Base-by-base conservation (phyloP, 805 yeast genomes). In the Schwanniomyces sp. region DNA sequence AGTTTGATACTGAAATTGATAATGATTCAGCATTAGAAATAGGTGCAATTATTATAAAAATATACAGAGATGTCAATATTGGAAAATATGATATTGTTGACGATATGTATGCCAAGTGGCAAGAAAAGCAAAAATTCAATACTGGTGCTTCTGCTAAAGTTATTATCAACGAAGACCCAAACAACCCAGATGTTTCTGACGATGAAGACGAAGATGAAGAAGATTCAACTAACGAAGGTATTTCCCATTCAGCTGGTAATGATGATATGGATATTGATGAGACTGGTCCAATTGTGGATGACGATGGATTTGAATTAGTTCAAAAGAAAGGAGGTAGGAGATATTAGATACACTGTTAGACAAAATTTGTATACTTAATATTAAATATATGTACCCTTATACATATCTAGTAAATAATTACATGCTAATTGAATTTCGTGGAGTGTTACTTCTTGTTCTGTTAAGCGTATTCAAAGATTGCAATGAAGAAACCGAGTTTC, bases 241-340 rank as follows among this genome's bases (percentile, higher is more conserved):
- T 59, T 9, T 65, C 64, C 6, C 57, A 54, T 3, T 36, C 52
- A 14, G 52, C 32, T 2, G 49, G 52, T 1, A 28, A 41, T 28
- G 64, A 58, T 27, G 56, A 52, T 8, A 68, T 70, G 72, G 70
- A 69, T 12, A 55, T 66, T 2, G 69, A 67, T 40, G 61, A 60
- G 30, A 50, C 50, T 16, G 87, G 77, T 9, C 96, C 96, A 1
- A 62, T 86, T 8, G 77, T 92, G 7, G 98, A 92, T 62, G 98
- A 92, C 29, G 98, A 92, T 62, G 99, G 98, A 1, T 92, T 92
- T 61, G 94, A 91, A 57, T 67, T 90, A 51, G 97, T 92, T 3
- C 90, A 84, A 58, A 84, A 80, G 60, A 84, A 81, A 59, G 84
- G 87, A 14, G 41, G 45, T 24, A 37, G 58, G 7, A 76, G 78